phyloP scores from a whole-genome alignment of 2,329 filamentous ascomycete genomes.

The Fusarium haematococcum region DNA sequence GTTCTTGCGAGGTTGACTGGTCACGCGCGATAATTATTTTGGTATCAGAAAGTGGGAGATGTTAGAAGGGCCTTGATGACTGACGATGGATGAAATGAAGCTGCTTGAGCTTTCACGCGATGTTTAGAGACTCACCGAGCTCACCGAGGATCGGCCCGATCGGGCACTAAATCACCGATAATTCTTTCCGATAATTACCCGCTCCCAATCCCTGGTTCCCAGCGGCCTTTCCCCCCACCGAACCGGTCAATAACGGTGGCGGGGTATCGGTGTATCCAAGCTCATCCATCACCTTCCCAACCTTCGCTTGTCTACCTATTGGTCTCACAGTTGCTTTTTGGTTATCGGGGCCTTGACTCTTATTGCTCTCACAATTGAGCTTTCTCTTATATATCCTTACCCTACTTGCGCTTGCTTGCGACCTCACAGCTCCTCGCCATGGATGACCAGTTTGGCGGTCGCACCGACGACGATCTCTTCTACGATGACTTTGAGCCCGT shows the following conservation, averaged over 20 bases:
- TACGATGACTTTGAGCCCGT: constrained; percentile 72
- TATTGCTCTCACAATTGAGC: neutral
- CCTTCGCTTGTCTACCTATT: neutral
- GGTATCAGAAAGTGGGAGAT: neutral
- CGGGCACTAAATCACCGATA: neutral
- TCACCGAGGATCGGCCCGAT: neutral
- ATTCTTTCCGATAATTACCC: constrained; percentile 8
- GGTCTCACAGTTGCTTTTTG: neutral
- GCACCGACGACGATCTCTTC: constrained; percentile 73
- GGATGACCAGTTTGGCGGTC: constrained; percentile 71
- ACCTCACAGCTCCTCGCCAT: constrained; percentile 48
- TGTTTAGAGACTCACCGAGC: neutral
- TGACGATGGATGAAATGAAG: neutral
- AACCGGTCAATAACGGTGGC: constrained; percentile 25
- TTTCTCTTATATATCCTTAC: neutral
- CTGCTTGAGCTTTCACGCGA: neutral
- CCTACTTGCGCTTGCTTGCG: neutral
- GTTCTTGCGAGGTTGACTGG: constrained; percentile 42
- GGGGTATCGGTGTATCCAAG: constrained; percentile 36
- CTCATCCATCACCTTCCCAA: constrained; percentile 3
- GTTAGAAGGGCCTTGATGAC: neutral
- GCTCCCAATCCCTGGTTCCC: constrained; percentile 9
- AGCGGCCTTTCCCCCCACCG: constrained; percentile 9
- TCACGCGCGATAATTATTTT: neutral
- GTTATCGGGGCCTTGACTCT: neutral